phyloP scores from a whole-genome alignment of 2,329 filamentous ascomycete genomes.

The Coleophoma cylindrospora region DNA sequence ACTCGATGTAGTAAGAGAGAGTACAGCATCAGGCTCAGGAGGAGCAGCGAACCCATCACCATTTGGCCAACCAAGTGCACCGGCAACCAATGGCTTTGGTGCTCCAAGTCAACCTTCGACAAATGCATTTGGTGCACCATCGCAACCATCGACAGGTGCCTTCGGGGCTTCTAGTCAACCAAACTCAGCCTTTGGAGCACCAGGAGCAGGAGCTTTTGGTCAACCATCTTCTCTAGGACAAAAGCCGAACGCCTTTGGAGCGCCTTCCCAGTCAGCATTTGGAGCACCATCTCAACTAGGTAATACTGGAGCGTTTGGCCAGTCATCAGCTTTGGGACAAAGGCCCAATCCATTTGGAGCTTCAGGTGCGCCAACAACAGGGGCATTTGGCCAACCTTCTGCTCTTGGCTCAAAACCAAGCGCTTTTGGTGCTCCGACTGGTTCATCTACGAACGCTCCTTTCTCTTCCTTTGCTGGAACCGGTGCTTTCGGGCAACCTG shows the following conservation, averaged over 20 bases:
- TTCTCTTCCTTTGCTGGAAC: conserved; percentile 12
- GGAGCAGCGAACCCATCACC: conserved; percentile 4
- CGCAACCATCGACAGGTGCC: conserved; percentile 18
- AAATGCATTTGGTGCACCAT: conserved; percentile 8
- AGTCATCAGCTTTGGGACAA: conserved; percentile 29
- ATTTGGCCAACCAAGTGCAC: conserved; percentile 5
- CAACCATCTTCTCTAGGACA: conserved; percentile 32
- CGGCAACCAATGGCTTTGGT: conserved; percentile 3
- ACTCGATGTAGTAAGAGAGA: conserved; percentile 52
- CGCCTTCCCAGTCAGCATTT: conserved; percentile 19
- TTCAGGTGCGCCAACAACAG: conserved; percentile 2
- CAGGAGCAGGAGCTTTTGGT: conserved; percentile 22
- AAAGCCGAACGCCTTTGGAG: conserved; percentile 21
- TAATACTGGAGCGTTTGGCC: conserved; percentile 27
- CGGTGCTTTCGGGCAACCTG: conserved; percentile 23
- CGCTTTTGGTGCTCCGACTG: conserved; percentile 16
- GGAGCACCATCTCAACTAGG: conserved; percentile 17
- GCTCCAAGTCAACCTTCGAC: conserved; percentile 1
- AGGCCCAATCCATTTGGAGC: conserved; percentile 16
- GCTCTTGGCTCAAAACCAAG: conserved; percentile 28
- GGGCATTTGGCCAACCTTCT: conserved; percentile 35
- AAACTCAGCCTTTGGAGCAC: too few relatives aligned
- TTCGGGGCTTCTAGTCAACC: conserved; percentile 5
- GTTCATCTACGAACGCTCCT: conserved; percentile 1
- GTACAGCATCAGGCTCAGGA: conserved; percentile 29